These are phyloP conservation scores for Achaetomiella virescens DNA, from an alignment of 495 filamentous ascomycete species.

Conservation along the genomic window DNA sequence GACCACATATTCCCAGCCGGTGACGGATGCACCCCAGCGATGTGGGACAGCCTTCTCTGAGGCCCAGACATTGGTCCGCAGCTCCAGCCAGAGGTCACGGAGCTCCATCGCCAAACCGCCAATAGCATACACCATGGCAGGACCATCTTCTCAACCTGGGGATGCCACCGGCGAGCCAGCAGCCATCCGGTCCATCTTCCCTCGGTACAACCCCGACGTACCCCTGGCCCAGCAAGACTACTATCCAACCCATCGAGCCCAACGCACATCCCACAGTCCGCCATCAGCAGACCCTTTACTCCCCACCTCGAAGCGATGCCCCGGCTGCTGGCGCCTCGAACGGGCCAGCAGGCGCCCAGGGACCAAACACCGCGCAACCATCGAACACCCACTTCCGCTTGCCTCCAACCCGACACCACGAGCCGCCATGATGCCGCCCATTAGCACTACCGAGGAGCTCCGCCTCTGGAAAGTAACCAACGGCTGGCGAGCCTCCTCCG, in stretches of 20 bases:
- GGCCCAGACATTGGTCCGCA: conserved; percentile 44
- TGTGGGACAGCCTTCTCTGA: conserved; percentile 47
- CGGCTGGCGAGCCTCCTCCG: conserved; percentile 46
- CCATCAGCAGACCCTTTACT: conserved; percentile 54
- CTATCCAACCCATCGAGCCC: conserved; percentile 53
- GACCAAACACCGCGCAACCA: background rate
- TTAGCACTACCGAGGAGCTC: conserved; percentile 47
- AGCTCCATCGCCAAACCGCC: conserved; percentile 46
- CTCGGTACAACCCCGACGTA: conserved; percentile 67
- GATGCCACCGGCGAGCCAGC: conserved; percentile 22
- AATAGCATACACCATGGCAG: conserved; percentile 25
- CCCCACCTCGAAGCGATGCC: conserved; percentile 37
- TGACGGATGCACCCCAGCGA: conserved; percentile 34
- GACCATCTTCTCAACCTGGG: conserved; percentile 16
- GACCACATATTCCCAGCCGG: conserved; percentile 22
- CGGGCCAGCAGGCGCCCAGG: background rate
- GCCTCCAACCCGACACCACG: conserved; percentile 18
- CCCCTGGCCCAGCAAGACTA: conserved; percentile 65
- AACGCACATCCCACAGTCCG: conserved; percentile 47
- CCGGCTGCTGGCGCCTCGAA: conserved; percentile 13
- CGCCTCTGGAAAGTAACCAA: conserved; percentile 52
- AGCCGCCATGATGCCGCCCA: conserved; percentile 40
- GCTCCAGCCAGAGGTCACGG: conserved; percentile 40
- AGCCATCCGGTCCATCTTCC: conserved; percentile 60
- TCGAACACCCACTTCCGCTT: conserved; percentile 14